Conservation (phyloP, 2,329 filamentous ascomycete species). For the Neofusicoccum parvum region DNA sequence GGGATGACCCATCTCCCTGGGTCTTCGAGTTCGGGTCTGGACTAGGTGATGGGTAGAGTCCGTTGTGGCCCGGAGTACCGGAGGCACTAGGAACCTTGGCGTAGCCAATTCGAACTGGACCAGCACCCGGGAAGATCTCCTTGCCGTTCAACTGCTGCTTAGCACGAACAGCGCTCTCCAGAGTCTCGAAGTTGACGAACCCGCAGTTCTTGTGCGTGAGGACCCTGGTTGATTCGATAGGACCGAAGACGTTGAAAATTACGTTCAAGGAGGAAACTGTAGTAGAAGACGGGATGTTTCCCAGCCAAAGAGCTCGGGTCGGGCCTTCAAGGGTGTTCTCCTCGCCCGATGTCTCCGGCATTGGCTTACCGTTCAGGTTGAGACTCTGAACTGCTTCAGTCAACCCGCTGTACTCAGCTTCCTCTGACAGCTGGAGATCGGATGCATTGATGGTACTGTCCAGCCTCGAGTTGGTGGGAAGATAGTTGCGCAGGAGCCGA, state of each 20-base stretch:
- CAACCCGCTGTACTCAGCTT: conserved; percentile 77
- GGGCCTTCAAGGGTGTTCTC: conserved; percentile 84
- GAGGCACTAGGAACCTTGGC: conserved; percentile 92
- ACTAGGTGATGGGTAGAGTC: conserved; percentile 85
- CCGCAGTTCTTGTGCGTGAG: conserved; percentile 98
- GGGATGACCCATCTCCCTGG: conserved; percentile 20
- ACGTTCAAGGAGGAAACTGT: conserved; percentile 92
- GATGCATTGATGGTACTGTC: conserved; percentile 75
- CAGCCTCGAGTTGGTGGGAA: conserved; percentile 73
- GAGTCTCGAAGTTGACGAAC: conserved; percentile 93
- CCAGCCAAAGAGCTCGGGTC: conserved; percentile 93
- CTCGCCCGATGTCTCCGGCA: conserved; percentile 65
- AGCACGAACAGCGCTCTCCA: conserved; percentile 88
- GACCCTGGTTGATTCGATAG: conserved; percentile 88
- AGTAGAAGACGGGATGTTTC: conserved; percentile 94
- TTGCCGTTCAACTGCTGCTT: conserved; percentile 90
- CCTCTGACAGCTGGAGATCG: conserved; percentile 74
- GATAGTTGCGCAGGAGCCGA: conserved; percentile 68
- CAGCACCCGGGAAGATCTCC: conserved; percentile 96
- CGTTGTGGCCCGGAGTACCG: conserved; percentile 83
- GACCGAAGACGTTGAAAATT: conserved; percentile 92
- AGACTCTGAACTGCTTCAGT: conserved; percentile 81
- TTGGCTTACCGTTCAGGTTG: conserved; percentile 67
- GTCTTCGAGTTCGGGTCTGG: conserved; percentile 68
- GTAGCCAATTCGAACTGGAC: conserved; percentile 93